Base-by-base conservation (phyloP, 495 filamentous ascomycete genomes). In the Penicillium pancosmium region DNA sequence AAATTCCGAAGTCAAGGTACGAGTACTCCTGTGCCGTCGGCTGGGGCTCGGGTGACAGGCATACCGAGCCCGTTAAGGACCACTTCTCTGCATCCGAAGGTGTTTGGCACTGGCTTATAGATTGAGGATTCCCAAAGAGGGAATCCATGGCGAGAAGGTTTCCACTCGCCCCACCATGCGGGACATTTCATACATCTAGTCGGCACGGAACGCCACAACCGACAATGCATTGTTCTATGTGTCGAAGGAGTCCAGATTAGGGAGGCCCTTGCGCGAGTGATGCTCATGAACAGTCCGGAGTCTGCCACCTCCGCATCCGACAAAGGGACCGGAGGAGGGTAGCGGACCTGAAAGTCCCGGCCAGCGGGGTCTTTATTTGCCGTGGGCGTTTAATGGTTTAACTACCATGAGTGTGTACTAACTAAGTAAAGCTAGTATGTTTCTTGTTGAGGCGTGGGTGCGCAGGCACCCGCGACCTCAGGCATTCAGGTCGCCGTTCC, bases 81-180 rank as follows among this genome's bases (percentile, higher is more conserved):
- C 43, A 50, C 3, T 18, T 16, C 4, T 27, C 19, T 48, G 10
- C 16, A 5, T 35, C 6, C 11, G 40, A 51, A 41, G 15, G 15
- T 47, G 4, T 13, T 40, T 15, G 9, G 25, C 18, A 35, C 7
- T 10, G 21, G 41, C 12, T 19, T 49, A 56, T 59, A 55, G 52
- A 57, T 35, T 31, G 10, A 21, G 21, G 0, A 9, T 9, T 7
- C 18, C 38, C 9, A 50, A 60, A 60, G 5, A 54, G 64, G 64
- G 59, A 67, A 38, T 48, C 52, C 13, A 67, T 61, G 27, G 49
- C 64, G 61, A 67, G 54, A 55, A 56, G 56, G 41, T 62, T 62
- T 51, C 16, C 13, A 12, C 40, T 12, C 19, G 21, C 46, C 21
- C 46, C 46, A 48, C 46, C 9, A 12, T 16, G 18, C 46, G 46